Percentiles rank a stretch among this genome's conserved stretches.
These are phyloP conservation scores for Pythium aquatile DNA, from an alignment of 352 stramenopile species.

Conservation along the genomic window DNA sequence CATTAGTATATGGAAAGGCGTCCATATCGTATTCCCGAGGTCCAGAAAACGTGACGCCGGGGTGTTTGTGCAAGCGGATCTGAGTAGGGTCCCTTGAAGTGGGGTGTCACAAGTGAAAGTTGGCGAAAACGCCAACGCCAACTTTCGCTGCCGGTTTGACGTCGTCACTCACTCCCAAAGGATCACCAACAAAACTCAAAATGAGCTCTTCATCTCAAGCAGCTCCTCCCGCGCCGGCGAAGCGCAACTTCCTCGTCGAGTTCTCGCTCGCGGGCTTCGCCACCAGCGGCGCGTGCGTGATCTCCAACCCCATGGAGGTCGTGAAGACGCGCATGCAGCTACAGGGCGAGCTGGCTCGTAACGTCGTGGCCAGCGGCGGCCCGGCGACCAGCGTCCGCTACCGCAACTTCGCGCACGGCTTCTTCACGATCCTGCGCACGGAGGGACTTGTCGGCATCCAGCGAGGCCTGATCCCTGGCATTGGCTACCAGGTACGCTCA, in stretches of 20 bases:
- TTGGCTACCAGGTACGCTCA: slow-evolving; percentile 67
- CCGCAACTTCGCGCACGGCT: slow-evolving; percentile 83
- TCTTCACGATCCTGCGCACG: slow-evolving; percentile 78
- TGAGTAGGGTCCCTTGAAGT: neutral
- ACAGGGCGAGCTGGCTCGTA: slow-evolving; percentile 75
- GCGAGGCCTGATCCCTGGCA: slow-evolving; percentile 69
- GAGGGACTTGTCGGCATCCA: slow-evolving; percentile 80
- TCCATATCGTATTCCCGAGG: neutral
- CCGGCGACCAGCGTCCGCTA: slow-evolving; percentile 53
- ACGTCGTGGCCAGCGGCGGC: slow-evolving; percentile 31
- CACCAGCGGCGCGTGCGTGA: slow-evolving; percentile 64
- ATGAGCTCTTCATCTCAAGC: slow-evolving; percentile 3
- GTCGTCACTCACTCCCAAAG: slow-evolving; percentile 1
- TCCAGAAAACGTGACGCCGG: neutral
- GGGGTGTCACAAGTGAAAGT: neutral
- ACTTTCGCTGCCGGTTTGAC: slow-evolving; percentile 2
- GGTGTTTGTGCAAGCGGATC: slow-evolving; percentile 11
- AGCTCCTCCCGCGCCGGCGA: slow-evolving; percentile 7
- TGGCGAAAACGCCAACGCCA: neutral
- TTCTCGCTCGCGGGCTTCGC: slow-evolving; percentile 67
- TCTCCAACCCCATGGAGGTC: slow-evolving; percentile 90
- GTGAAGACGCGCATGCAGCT: slow-evolving; percentile 90
- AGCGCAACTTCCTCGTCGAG: slow-evolving; percentile 63
- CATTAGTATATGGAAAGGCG: neutral
- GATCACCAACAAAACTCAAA: neutral